Evolutionary conservation across 148 eudicot species (phyloP).

Genomic region (Vaccinium darrowii): DNA sequence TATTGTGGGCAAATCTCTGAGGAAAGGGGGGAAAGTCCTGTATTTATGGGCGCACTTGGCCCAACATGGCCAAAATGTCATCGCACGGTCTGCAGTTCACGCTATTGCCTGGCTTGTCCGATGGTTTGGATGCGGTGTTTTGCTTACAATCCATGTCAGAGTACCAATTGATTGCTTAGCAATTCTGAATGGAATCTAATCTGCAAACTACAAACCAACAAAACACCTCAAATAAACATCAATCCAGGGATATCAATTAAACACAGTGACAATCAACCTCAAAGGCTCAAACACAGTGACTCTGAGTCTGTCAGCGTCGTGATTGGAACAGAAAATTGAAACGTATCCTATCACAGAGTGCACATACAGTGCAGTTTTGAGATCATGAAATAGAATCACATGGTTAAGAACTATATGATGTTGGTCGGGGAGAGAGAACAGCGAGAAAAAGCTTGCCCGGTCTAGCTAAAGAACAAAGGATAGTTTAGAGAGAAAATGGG

Average conservation of each 20-base stretch:
- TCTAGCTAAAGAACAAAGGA: not conserved
- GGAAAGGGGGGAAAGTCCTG: no score
- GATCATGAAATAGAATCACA: not conserved
- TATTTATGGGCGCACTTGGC: no score
- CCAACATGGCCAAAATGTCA: no score
- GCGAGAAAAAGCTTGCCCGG: not conserved
- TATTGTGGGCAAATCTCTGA: no score
- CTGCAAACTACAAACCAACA: not conserved
- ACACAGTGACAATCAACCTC: no score
- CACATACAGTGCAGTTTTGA: not conserved
- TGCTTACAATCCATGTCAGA: no score
- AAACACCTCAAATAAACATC: no score
- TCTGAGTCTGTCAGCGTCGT: not conserved
- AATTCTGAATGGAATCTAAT: not conserved
- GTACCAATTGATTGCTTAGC: no score
- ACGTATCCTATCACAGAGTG: not conserved
- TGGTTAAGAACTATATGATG: not conserved
- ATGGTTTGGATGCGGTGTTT: no score
- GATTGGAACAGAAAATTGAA: not conserved
- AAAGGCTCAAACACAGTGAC: not conserved
- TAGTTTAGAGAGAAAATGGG: not conserved
- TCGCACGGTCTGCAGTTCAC: no score
- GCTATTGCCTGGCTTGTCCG: no score
- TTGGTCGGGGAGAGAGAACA: not conserved
- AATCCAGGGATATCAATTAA: no score